These are phyloP conservation scores for Scheffersomyces cryptocercus DNA, from an alignment of 1,139 yeast genomes.

Conservation along the genomic window DNA sequence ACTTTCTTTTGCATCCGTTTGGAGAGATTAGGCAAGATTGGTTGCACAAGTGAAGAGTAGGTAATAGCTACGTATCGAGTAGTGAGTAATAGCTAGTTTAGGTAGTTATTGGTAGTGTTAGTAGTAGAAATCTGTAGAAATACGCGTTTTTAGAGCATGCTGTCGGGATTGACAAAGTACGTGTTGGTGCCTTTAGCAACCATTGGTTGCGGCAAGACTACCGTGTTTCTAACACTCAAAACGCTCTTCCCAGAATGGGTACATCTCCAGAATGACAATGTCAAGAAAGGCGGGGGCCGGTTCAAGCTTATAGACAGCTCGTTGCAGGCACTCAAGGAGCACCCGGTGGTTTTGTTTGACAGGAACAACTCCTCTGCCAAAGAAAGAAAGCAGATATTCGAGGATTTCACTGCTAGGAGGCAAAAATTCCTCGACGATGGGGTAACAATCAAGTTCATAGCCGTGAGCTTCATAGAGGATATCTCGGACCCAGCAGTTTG, in stretches of 20 bases:
- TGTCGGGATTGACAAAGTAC: slow-evolving; percentile 36
- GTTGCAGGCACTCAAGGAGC: slow-evolving; percentile 25
- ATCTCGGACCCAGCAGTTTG: slow-evolving; percentile 32
- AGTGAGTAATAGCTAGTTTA: too few species aligned
- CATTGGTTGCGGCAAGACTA: slow-evolving; percentile 94
- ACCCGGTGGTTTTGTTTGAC: slow-evolving; percentile 68
- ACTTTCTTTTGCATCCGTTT: too few species aligned
- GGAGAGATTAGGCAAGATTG: too few species aligned
- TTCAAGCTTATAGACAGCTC: slow-evolving; percentile 53
- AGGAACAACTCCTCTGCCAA: slow-evolving; percentile 75
- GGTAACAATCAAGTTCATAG: slow-evolving; percentile 51
- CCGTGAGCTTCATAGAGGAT: slow-evolving; percentile 64
- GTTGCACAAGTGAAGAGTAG: too few species aligned
- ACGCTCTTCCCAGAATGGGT: slow-evolving; percentile 65
- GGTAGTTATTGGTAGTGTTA: too few species aligned
- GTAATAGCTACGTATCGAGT: too few species aligned
- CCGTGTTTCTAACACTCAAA: slow-evolving; percentile 64
- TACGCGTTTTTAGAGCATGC: too few species aligned
- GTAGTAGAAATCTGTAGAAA: too few species aligned
- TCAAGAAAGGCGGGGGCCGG: slow-evolving; percentile 43
- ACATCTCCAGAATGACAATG: slow-evolving; percentile 84
- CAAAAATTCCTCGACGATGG: slow-evolving; percentile 35
- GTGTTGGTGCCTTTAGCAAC: slow-evolving; percentile 84
- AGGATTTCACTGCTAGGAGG: slow-evolving; percentile 45
- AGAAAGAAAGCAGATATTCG: slow-evolving; percentile 70